These are phyloP conservation scores for Elsinoe fawcettii DNA, from an alignment of 2,329 filamentous ascomycete species.

Conservation along the genomic window DNA sequence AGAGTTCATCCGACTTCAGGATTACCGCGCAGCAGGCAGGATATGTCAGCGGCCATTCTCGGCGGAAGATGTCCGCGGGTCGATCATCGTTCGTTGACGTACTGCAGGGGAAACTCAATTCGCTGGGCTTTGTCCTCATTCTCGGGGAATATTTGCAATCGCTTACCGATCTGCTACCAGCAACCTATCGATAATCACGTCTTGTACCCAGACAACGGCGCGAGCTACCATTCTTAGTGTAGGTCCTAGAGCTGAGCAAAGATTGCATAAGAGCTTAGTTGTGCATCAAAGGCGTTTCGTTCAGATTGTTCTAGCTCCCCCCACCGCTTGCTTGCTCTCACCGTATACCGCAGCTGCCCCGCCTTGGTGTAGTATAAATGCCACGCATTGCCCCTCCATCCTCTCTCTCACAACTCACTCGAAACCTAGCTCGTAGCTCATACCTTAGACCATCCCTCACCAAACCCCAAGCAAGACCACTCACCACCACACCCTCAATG, in stretches of 20 bases:
- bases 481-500: conserved; percentile 29
- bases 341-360: not conserved
- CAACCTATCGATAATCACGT: not conserved
- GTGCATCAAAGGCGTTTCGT: not conserved
- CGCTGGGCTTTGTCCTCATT: not conserved
- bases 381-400: conserved; percentile 4
- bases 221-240: not conserved
- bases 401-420: not conserved
- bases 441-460: not conserved
- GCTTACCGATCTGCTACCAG: not conserved
- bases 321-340: not conserved
- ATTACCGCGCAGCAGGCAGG: not conserved
- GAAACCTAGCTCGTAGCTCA: not conserved
- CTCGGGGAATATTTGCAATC: not conserved
- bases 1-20: too few relatives aligned
- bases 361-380: conserved; percentile 1
- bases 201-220: not conserved
- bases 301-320: not conserved
- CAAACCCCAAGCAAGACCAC: conserved; percentile 19
- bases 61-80: not conserved
- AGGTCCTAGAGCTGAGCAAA: not conserved
- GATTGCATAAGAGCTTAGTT: conserved; percentile 6
- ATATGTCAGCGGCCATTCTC: not conserved
- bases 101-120: conserved; percentile 1
- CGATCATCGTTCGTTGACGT: conserved; percentile 6